A percentile compares a stretch with the other conserved stretches of the same genome.
Conservation (phyloP, 2,329 filamentous ascomycete species). For the Didymella pinodella region DNA sequence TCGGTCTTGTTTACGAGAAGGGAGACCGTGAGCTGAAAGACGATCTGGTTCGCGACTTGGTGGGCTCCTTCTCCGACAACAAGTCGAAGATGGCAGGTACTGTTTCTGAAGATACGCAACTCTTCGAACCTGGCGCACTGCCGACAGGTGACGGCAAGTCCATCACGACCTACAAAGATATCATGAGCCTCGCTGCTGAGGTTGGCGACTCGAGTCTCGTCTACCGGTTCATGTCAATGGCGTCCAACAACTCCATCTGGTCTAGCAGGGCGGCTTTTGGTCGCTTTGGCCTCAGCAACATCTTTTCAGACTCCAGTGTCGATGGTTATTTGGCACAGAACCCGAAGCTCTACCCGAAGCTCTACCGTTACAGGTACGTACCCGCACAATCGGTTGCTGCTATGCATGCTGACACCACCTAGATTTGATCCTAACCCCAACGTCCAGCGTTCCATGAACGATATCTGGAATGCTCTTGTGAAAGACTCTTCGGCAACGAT, state of each 20-base stretch:
- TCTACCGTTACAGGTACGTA: slow-evolving; percentile 78
- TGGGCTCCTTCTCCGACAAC: slow-evolving; percentile 83
- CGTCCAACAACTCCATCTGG: slow-evolving; percentile 96
- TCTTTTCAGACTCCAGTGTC: slow-evolving; percentile 82
- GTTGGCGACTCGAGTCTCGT: slow-evolving; percentile 96
- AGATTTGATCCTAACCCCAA: slow-evolving; percentile 91
- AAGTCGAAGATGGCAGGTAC: slow-evolving; percentile 74
- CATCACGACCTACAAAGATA: slow-evolving; percentile 96
- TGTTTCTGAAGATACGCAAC: slow-evolving; percentile 87
- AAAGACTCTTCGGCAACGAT: slow-evolving; percentile 82
- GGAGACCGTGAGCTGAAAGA: slow-evolving; percentile 82
- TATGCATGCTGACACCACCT: slow-evolving; percentile 24
- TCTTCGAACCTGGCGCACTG: slow-evolving; percentile 89
- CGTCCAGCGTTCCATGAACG: slow-evolving; percentile 93
- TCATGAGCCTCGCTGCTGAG: slow-evolving; percentile 93
- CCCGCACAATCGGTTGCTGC: accelerated
- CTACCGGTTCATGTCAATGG: slow-evolving; percentile 98
- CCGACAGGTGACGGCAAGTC: slow-evolving; percentile 85
- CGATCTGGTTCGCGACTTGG: slow-evolving; percentile 84
- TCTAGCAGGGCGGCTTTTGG: slow-evolving; percentile 96
- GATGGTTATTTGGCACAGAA: slow-evolving; percentile 76
- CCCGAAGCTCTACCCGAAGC: slow-evolving; percentile 92
- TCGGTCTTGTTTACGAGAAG: slow-evolving; percentile 93
- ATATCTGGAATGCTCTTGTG: slow-evolving; percentile 96
- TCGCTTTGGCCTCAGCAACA: slow-evolving; percentile 88